These are phyloP conservation scores for Nitzschia inconspicua DNA, from an alignment of 108 stramenopile species.

Conservation along the genomic window DNA sequence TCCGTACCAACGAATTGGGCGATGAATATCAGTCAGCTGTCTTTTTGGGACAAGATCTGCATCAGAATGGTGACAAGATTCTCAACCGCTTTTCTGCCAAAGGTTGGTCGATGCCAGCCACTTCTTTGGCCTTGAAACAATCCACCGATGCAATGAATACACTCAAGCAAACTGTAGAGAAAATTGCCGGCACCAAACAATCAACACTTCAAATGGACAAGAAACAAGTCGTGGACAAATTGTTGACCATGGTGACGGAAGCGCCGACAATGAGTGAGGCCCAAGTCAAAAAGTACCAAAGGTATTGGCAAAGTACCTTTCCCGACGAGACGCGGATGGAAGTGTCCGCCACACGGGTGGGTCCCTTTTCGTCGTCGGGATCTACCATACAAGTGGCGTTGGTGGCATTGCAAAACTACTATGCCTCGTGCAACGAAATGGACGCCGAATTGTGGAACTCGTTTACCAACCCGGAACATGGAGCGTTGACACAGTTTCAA, in stretches of 20 bases:
- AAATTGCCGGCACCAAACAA: constrained; percentile 17
- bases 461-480: too few species aligned
- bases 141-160: constrained; percentile 28
- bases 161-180: constrained; percentile 14
- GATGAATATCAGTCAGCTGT: constrained; percentile 56
- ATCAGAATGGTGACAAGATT: constrained; percentile 32
- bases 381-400: constrained; percentile 21
- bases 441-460: constrained; percentile 36
- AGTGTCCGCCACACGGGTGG: constrained; percentile 14
- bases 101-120: constrained; percentile 43
- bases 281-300: constrained; percentile 2
- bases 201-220: constrained; percentile 9
- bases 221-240: constrained; percentile 1
- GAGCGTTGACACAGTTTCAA: constrained; percentile 31
- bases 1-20: constrained; percentile 20
- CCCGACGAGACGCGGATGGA: background rate
- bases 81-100: constrained; percentile 60
- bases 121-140: constrained; percentile 34
- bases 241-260: background rate
- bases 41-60: constrained; percentile 55
- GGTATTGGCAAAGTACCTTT: background rate
- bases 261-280: background rate
- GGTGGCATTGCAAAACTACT: constrained; percentile 50
- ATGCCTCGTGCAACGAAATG: constrained; percentile 28
- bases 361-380: constrained; percentile 13